Evolutionary conservation across 305 asterid genomes (phyloP), one percentile per base, ranked within the genome.

Genomic region (Fraxinus albicans): DNA sequence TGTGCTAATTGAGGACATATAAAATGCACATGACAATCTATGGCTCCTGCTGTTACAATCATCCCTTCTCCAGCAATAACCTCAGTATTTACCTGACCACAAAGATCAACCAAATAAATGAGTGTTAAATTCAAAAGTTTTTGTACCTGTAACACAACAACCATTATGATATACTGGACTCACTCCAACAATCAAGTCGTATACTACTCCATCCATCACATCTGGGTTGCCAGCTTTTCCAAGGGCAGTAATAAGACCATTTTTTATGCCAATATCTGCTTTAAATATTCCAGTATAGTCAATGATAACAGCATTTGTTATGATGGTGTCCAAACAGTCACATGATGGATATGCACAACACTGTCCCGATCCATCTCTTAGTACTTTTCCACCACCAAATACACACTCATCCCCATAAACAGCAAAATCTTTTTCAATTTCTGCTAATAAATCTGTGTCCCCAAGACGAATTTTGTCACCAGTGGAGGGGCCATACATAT

Each of bases 1-100:
- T 85, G 86, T 47, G 97, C 98, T 82, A 93, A 88, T 81, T 94
- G 99, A 65, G 99, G 99, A 90, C 99, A 96, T 88, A 94, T 96
- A 82, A 94, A 94, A 87, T 96, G 99, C 79, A 96, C 99, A 77
- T 96, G 99, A 88, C 99, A 94, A 85, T 96, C 98, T 85, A 96
- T 86, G 40, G 94, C 99, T 81, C 99, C 99, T 75, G 98, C 98
- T 21, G 99, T 94, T 77, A 96, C 88, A 86, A 94, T 94, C 90
- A 90, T 88, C 85, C 99, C 99, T 91, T 93, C 98, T 82, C 99
- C 98, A 81, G 98, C 96, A 74, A 94, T 93, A 83, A 90, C 98
- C 89, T 96, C 99, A 44, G 99, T 94, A 88, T 87, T 92, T 69
- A 89, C 94, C 99, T 96, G 90, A 83, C 76, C 81, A 80, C 75